These are phyloP conservation scores for Firmiana major DNA, from an alignment of 345 rosid genomes.

Conservation along the genomic window DNA sequence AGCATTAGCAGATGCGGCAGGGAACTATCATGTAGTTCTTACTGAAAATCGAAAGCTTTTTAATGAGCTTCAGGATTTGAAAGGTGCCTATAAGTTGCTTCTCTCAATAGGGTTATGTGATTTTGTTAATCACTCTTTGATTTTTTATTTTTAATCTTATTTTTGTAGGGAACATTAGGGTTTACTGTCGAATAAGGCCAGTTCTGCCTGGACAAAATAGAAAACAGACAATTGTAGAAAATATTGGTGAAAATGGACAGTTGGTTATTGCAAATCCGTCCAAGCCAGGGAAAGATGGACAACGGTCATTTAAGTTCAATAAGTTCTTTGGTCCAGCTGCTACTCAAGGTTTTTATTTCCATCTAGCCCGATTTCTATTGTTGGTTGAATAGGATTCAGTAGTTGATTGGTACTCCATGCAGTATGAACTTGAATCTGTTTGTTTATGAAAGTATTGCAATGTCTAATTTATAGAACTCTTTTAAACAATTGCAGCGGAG, in stretches of 20 bases:
- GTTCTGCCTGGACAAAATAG: constrained; percentile 58
- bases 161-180: constrained; percentile 84
- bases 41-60: constrained; percentile 77
- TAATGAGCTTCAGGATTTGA: constrained; percentile 89
- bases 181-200: constrained; percentile 81
- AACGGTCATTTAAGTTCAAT: constrained; percentile 63
- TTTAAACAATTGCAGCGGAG: constrained; percentile 50
- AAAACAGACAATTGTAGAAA: constrained; percentile 52
- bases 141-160: not conserved
- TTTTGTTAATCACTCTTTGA: not conserved
- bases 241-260: constrained; percentile 77
- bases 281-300: constrained; percentile 74
- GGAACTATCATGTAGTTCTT: constrained; percentile 64
- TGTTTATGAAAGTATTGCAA: constrained; percentile 4
- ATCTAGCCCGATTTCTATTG: not conserved
- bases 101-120: not conserved
- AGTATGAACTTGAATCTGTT: constrained; percentile 1
- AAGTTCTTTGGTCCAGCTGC: constrained; percentile 65
- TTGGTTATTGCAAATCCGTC: constrained; percentile 62
- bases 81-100: constrained; percentile 43
- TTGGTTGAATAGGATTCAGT: not conserved
- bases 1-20: constrained; percentile 57
- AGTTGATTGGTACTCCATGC: not conserved
- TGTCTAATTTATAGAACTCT: constrained; percentile 12
- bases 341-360: constrained; percentile 65